A percentile compares a stretch with the other conserved stretches of the same genome.
Evolutionary conservation across 2,329 filamentous ascomycete species (phyloP).

Genomic region (Thielaviopsis populi): DNA sequence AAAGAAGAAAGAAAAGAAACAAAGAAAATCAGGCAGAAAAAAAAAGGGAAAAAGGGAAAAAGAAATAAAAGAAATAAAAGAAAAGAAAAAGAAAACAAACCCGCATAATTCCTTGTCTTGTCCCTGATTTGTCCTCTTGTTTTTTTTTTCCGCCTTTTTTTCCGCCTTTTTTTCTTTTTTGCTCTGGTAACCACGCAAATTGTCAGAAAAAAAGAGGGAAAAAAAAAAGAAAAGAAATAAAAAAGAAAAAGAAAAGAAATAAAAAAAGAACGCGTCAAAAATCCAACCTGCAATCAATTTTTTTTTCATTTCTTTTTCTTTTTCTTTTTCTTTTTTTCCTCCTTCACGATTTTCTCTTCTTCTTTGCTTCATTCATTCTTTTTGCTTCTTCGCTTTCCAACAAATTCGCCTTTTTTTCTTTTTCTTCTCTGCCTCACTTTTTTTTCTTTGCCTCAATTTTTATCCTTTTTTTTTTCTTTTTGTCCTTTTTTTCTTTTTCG

Average conservation of each 20-base stretch:
- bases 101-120: neutral
- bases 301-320: conserved; percentile 2
- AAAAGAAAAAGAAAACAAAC: neutral
- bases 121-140: neutral
- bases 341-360: neutral
- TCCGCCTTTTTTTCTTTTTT: neutral
- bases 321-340: neutral
- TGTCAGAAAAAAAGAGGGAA: neutral
- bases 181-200: neutral
- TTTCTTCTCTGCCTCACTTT: neutral
- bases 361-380: neutral
- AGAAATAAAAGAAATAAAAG: neutral
- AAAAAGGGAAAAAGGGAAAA: neutral
- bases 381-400: neutral
- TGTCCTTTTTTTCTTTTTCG: conserved; percentile 1
- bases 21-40: neutral
- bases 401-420: neutral
- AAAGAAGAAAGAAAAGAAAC: neutral
- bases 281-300: neutral
- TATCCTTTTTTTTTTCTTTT: neutral
- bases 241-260: neutral
- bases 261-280: neutral
- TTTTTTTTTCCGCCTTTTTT: neutral
- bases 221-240: neutral
- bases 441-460: conserved; percentile 4